Conservation (phyloP, 495 filamentous ascomycete species). For the Penicillium parvum region DNA sequence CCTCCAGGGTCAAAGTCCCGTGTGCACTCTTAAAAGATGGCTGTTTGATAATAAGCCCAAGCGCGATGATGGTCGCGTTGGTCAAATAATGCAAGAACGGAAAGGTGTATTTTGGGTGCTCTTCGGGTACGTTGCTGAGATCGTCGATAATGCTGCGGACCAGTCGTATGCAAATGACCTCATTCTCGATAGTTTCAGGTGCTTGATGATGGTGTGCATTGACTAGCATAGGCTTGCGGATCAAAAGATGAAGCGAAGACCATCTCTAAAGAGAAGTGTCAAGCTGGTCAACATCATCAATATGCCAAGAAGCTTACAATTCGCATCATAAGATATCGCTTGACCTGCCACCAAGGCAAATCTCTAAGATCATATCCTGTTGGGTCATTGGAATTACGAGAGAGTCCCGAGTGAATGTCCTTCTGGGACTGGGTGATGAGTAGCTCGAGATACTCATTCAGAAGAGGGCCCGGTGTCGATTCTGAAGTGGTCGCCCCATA, state of each 20-base stretch:
- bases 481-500: constrained; percentile 19
- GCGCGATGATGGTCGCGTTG: constrained; percentile 17
- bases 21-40: constrained; percentile 14
- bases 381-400: constrained; percentile 7
- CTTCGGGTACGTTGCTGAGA: constrained; percentile 19
- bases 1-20: constrained; percentile 11
- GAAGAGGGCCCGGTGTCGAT: constrained; percentile 9
- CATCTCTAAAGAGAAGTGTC: constrained; percentile 14
- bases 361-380: background rate
- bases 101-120: constrained; percentile 24
- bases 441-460: constrained; percentile 22
- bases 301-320: constrained; percentile 22
- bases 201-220: constrained; percentile 1
- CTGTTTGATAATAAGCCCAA: constrained; percentile 22
- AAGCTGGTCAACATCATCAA: no score
- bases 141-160: constrained; percentile 17
- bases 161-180: constrained; percentile 23
- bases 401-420: constrained; percentile 14
- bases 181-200: constrained; percentile 14
- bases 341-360: constrained; percentile 18
- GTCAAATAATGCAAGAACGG: constrained; percentile 26
- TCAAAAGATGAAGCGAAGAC: constrained; percentile 23
- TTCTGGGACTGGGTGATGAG: constrained; percentile 18
- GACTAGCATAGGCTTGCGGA: constrained; percentile 24
- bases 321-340: constrained; percentile 24